Percentiles rank a stretch among this genome's conserved stretches.
phyloP scores from a whole-genome alignment of 371 early-diverging fungal genomes.

The Phascolomyces articulosus region DNA sequence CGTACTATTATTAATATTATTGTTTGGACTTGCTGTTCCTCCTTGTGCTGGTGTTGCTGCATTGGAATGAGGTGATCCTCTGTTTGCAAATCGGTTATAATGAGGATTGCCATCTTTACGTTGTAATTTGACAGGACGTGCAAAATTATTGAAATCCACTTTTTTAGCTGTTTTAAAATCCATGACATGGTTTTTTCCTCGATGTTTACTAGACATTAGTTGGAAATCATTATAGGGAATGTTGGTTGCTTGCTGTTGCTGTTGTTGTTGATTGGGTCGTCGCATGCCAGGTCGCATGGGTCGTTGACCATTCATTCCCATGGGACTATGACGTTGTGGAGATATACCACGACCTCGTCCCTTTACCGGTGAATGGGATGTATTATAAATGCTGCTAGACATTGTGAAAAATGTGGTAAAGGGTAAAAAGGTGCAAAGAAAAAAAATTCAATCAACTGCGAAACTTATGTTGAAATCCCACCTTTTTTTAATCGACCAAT shows the following conservation, averaged over 20 bases:
- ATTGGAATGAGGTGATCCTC: background rate
- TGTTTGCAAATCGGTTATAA: conserved; percentile 25
- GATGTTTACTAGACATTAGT: conserved; percentile 12
- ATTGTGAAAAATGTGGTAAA: background rate
- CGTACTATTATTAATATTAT: conserved; percentile 28
- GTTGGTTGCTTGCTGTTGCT: conserved; percentile 2
- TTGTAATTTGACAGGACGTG: conserved; percentile 72
- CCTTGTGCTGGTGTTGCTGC: conserved; percentile 10
- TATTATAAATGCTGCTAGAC: conserved; percentile 20
- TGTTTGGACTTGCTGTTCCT: background rate
- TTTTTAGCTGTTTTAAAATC: conserved; percentile 60
- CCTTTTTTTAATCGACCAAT: too few species aligned
- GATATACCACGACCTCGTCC: conserved; percentile 10
- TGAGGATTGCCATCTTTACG: conserved; percentile 56
- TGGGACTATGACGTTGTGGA: background rate
- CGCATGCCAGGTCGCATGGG: background rate
- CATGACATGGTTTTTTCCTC: conserved; percentile 60
- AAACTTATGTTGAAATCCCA: background rate
- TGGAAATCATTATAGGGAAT: conserved; percentile 17
- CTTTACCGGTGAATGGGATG: conserved; percentile 16
- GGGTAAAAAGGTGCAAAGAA: background rate
- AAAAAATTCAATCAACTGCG: background rate
- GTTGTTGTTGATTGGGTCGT: conserved; percentile 4
- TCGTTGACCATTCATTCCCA: background rate
- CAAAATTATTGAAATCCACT: conserved; percentile 59